Evolutionary conservation across 805 yeast genomes (phyloP), one percentile per base, ranked within the genome.

Genomic region (Teunomyces kruisii): DNA sequence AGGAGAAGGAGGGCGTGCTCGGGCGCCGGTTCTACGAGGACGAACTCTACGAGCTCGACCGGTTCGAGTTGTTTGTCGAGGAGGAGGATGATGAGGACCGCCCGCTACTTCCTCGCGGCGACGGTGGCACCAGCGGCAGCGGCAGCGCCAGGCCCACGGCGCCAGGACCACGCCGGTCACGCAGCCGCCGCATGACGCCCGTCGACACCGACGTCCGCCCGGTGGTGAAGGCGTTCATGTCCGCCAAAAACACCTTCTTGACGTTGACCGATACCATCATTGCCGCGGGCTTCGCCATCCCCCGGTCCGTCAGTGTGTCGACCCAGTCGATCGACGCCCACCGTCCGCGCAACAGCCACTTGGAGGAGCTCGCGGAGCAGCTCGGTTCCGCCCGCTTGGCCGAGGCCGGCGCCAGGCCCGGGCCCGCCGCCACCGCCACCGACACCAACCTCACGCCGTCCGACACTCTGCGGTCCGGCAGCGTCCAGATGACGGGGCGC

Each of bases 21-120:
- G 96, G 96, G 1, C 68, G 95, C 48, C 81, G 82, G 13, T 78
- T 86, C 36, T 84, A 80, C 57, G 92, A 84, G 50, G 91, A 85
- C 45, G 89, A 83, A 44, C 40, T 70, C 27, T 72, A 67, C 45
- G 74, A 68, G 51, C 57, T 70, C 19, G 76, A 69, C 45, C 55
- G 70, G 22, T 58, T 58, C 35, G 75, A 70, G 45, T 53, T 72
- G 14, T 72, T 71, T 48, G 68, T 67, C 2, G 74, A 72, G 39
- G 67, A 66, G 29, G 61, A 60, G n/a, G 57, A 57, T 4, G 59
- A 52, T n/a, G n/a, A n/a, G n/a, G n/a, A n/a, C n/a, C n/a, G n/a
- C n/a, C n/a, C n/a, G n/a, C n/a, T n/a, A n/a, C n/a, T n/a, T n/a
- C n/a, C n/a, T n/a, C n/a, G n/a, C n/a, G n/a, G n/a, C n/a, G n/a